phyloP scores from a whole-genome alignment of 1,284 basidiomycete genomes.

The Cutaneotrichosporon sp. region DNA sequence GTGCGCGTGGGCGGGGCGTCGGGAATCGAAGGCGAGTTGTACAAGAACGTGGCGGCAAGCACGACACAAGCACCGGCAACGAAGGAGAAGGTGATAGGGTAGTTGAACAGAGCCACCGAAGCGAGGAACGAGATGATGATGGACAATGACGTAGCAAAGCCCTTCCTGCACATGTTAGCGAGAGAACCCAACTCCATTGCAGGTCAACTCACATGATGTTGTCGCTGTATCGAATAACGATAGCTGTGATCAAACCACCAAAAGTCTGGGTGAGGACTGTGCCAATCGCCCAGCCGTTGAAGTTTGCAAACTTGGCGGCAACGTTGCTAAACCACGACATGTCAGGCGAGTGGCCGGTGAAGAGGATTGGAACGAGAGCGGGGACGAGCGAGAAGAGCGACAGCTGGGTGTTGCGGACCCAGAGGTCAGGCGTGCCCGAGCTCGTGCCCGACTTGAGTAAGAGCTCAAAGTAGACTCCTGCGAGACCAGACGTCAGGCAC shows the following conservation, averaged over 20 bases:
- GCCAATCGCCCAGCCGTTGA: slow-evolving; percentile 86
- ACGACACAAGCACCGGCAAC: slow-evolving; percentile 77
- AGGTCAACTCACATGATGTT: slow-evolving; percentile 50
- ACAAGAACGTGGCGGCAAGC: slow-evolving; percentile 82
- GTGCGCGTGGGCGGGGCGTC: slow-evolving; percentile 33
- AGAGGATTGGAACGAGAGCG: slow-evolving; percentile 78
- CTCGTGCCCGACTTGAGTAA: slow-evolving; percentile 75
- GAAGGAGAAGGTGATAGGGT: slow-evolving; percentile 80
- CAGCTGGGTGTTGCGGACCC: slow-evolving; percentile 95
- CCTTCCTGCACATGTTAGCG: slow-evolving; percentile 58
- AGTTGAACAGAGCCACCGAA: slow-evolving; percentile 81
- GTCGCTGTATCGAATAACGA: slow-evolving; percentile 59
- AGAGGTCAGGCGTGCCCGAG: slow-evolving; percentile 63
- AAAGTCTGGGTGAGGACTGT: slow-evolving; percentile 85
- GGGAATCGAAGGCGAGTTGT: slow-evolving; percentile 62
- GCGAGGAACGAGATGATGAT: slow-evolving; percentile 92
- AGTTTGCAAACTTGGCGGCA: slow-evolving; percentile 54
- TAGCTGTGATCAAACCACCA: slow-evolving; percentile 83
- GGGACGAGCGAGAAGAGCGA: slow-evolving; percentile 91
- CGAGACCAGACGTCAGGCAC: slow-evolving; percentile 95
- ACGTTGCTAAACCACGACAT: slow-evolving; percentile 37
- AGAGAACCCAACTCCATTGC: background rate
- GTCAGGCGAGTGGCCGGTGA: slow-evolving; percentile 53
- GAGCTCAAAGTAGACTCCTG: slow-evolving; percentile 98
- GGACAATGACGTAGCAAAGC: slow-evolving; percentile 88